Base-by-base conservation (phyloP, 2,329 filamentous ascomycete genomes). In the Trichoderma arundinaceum region DNA sequence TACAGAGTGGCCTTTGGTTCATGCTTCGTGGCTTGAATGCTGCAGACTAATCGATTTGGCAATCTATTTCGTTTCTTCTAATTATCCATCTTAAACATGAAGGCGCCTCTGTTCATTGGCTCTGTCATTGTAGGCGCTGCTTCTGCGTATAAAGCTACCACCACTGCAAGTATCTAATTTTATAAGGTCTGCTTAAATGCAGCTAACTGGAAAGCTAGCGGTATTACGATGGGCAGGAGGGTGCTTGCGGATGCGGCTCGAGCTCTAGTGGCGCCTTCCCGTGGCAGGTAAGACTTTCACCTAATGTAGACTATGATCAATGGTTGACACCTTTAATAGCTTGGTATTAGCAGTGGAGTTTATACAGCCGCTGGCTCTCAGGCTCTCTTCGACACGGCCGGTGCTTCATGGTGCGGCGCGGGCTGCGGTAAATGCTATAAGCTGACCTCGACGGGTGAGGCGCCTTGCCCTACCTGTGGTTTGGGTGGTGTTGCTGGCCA, bases 391-490 rank as follows among this genome's bases (percentile, higher is more conserved):
- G 58, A 62, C 8, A 62, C 58, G 48, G 58, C 58, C 12, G 58
- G 58, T 19, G 46, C 58, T 15, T 62, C 58, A 7, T 62, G 58
- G 58, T 62, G 58, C 8, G 58, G 58, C 48, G 46, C 58, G 15
- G 58, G 58, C 38, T 62, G 58, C 48, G 58, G 58, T 10, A 62
- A 62, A 52, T 62, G 58, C 48, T 62, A 62, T 15, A 51, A 52
- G 10, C 12, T 62, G 6, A 62, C 58, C n/a, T 62, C 58, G 19
- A 62, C 58, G 15, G 58, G 58, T 33, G 15, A 62, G 48, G 38
- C 58, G n/a, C 38, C 58, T 33, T 62, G 58, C 48, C 44, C 58
- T 28, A 52, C 46, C 8, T 62, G 58, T 28, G 58, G 58, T 32
- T 35, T 35, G 22, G 58, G 58, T 13, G 58, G 58, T 17, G 58